Evolutionary conservation across 2,329 filamentous ascomycete genomes (phyloP).

Genomic region (Pleurostoma richardsiae): DNA sequence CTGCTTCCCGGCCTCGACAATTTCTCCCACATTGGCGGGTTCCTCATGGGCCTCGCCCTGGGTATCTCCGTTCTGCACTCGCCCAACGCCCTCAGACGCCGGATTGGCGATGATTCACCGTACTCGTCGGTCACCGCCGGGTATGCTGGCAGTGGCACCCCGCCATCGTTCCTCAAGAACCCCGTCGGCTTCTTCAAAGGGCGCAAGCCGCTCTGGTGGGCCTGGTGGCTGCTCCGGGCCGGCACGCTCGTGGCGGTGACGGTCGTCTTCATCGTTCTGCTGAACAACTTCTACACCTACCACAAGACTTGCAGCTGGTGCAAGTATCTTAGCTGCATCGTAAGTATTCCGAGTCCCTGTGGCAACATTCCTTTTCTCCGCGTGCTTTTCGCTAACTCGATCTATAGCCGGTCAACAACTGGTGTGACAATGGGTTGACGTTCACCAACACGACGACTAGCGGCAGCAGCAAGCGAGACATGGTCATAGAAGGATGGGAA

Average conservation of each 20-base stretch:
- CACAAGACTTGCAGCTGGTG: conserved; percentile 81
- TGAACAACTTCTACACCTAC: conserved; percentile 88
- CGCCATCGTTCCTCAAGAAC: conserved; percentile 53
- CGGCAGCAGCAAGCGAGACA: conserved; percentile 11
- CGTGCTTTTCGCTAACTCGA: conserved; percentile 11
- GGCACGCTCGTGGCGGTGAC: conserved; percentile 75
- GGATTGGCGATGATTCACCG: conserved; percentile 65
- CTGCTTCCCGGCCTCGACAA: conserved; percentile 92
- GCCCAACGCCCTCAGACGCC: conserved; percentile 70
- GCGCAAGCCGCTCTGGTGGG: conserved; percentile 93
- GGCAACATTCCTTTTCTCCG: not conserved
- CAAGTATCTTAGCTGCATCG: conserved; percentile 89
- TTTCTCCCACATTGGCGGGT: conserved; percentile 94
- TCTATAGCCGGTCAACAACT: conserved; percentile 56
- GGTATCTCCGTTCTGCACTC: conserved; percentile 87
- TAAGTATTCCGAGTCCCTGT: conserved; percentile 47
- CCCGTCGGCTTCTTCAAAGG: conserved; percentile 83
- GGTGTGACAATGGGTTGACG: conserved; percentile 50
- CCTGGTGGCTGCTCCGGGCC: conserved; percentile 85
- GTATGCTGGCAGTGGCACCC: conserved; percentile 36
- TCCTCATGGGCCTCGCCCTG: conserved; percentile 83
- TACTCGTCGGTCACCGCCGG: conserved; percentile 63
- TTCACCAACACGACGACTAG: conserved; percentile 10
- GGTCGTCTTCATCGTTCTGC: conserved; percentile 77
- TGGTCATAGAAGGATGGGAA: conserved; percentile 3